phyloP scores from a whole-genome alignment of 768 basidiomycete genomes.

The Royoungia palumana region DNA sequence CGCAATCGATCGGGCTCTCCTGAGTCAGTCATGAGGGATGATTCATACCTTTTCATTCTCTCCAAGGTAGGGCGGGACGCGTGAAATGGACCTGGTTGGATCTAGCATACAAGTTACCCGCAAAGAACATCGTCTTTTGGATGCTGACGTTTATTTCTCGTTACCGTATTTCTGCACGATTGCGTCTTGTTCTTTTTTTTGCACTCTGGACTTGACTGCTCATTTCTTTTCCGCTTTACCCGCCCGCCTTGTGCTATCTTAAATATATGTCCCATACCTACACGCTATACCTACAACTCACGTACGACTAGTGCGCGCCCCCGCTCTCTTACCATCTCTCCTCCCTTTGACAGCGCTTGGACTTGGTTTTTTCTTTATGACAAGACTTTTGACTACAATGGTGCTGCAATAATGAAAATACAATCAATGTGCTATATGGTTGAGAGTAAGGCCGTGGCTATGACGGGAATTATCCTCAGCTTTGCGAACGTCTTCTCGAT shows the following conservation, averaged over 20 bases:
- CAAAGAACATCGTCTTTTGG: conserved; percentile 8
- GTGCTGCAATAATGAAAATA: too few relatives aligned
- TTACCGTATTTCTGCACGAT: not conserved
- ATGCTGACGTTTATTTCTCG: conserved; percentile 11
- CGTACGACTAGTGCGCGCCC: too few relatives aligned
- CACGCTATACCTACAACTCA: too few relatives aligned
- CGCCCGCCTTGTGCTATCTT: not conserved
- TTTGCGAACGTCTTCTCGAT: too few relatives aligned
- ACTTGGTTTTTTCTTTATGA: too few relatives aligned
- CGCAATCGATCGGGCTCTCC: conserved; percentile 68
- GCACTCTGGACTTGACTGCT: conserved; percentile 14
- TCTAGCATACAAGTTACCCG: conserved; percentile 17
- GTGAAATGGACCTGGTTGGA: conserved; percentile 20
- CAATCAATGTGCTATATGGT: not conserved
- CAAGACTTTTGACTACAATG: too few relatives aligned
- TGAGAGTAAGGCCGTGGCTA: conserved; percentile 28
- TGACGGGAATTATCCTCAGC: too few relatives aligned
- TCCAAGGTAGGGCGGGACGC: conserved; percentile 6
- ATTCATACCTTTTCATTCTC: not conserved
- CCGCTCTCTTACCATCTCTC: too few relatives aligned
- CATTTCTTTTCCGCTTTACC: not conserved
- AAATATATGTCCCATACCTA: not conserved
- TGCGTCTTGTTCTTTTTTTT: not conserved
- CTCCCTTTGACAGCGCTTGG: too few relatives aligned
- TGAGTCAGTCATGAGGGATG: conserved; percentile 40